These are phyloP conservation scores for Aspergillus avenaceus DNA, from an alignment of 495 filamentous ascomycete species.

Conservation along the genomic window DNA sequence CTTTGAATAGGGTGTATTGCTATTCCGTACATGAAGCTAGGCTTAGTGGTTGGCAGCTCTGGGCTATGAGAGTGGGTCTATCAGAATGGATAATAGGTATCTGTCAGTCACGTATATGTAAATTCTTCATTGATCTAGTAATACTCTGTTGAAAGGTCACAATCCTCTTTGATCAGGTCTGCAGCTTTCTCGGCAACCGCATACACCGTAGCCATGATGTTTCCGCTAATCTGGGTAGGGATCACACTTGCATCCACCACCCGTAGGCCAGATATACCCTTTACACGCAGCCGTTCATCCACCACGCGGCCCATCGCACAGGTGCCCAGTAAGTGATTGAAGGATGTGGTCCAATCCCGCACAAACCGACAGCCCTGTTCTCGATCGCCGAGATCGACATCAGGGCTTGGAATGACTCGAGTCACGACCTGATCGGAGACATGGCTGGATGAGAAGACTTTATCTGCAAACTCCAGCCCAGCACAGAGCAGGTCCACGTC, in stretches of 20 bases:
- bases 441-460: slow-evolving; percentile 5
- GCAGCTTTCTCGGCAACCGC: slow-evolving; percentile 53
- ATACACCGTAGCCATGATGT: slow-evolving; percentile 50
- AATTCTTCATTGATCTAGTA: too few species aligned
- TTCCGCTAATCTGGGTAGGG: slow-evolving; percentile 42
- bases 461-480: slow-evolving; percentile 13
- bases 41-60: too few species aligned
- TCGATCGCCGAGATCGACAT: slow-evolving; percentile 7
- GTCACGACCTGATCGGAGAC: slow-evolving; percentile 7
- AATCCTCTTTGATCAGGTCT: slow-evolving; percentile 40
- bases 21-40: too few species aligned
- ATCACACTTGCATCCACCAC: slow-evolving; percentile 55
- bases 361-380: slow-evolving; percentile 5
- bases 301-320: slow-evolving; percentile 48
- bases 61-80: too few species aligned
- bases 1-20: slow-evolving; percentile 11
- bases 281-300: slow-evolving; percentile 34
- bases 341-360: slow-evolving; percentile 7
- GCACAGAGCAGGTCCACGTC: slow-evolving; percentile 31
- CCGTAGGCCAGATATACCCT: slow-evolving; percentile 45
- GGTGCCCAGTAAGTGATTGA: slow-evolving; percentile 19
- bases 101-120: too few species aligned
- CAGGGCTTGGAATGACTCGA: slow-evolving; percentile 5
- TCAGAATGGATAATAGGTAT: too few species aligned
- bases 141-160: too few species aligned